Evolutionary conservation across 2,329 filamentous ascomycete species (phyloP).

Genomic region (Talaromyces sp.): DNA sequence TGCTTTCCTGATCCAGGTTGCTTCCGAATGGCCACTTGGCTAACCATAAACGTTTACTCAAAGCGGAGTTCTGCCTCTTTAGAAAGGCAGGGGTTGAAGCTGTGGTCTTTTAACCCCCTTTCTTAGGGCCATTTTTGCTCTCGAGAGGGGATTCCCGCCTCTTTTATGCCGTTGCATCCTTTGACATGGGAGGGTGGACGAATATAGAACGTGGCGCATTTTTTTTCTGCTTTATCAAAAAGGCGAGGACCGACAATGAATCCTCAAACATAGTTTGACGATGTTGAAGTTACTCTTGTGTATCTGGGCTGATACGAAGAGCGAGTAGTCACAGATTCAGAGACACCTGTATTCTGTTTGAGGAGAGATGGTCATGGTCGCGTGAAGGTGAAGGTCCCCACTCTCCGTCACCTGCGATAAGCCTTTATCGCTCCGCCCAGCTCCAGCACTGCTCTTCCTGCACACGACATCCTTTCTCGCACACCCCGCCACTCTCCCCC

Average conservation of each 20-base stretch:
- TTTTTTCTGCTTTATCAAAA: neutral
- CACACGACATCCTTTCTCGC: neutral
- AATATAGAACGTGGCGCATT: neutral
- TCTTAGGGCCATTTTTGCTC: neutral
- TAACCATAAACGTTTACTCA: neutral
- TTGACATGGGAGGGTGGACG: neutral
- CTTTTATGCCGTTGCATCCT: neutral
- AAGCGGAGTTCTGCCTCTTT: neutral
- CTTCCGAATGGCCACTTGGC: neutral
- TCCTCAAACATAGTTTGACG: neutral
- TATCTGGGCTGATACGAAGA: neutral
- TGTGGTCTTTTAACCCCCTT: neutral
- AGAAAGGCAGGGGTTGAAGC: neutral
- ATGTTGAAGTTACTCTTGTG: too few relatives aligned
- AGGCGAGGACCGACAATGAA: neutral
- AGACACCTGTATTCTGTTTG: too few relatives aligned
- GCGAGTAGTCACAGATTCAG: neutral
- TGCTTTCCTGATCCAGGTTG: neutral
- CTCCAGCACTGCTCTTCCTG: neutral
- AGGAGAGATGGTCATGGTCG: too few relatives aligned
- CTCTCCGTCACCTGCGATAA: neutral
- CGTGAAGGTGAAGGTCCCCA: neutral
- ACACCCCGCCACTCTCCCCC: neutral
- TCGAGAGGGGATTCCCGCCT: too few relatives aligned
- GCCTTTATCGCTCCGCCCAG: neutral